Evolutionary conservation across 2,329 filamentous ascomycete species (phyloP).

Genomic region (Cercospora beticola): DNA sequence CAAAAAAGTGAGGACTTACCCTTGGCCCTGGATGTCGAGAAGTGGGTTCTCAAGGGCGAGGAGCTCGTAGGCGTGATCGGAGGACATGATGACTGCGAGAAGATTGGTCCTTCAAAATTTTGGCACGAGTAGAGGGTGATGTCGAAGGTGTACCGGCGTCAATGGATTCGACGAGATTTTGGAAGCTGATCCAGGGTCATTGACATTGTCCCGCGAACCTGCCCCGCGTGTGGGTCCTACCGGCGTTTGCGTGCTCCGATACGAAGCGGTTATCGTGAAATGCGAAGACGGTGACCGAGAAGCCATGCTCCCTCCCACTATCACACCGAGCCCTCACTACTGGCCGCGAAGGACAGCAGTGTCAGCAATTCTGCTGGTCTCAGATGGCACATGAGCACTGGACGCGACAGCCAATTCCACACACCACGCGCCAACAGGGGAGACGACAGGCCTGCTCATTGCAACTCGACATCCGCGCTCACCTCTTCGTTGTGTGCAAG

Average conservation of each 20-base stretch:
- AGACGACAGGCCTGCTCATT: not conserved
- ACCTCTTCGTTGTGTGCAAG: not conserved
- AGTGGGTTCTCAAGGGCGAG: conserved; percentile 96
- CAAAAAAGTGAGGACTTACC: conserved; percentile 46
- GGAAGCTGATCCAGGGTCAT: not conserved
- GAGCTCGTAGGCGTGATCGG: conserved; percentile 69
- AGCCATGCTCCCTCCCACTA: not conserved
- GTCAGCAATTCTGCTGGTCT: not conserved
- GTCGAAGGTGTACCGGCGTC: not conserved
- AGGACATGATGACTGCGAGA: conserved; percentile 4
- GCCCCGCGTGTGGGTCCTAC: not conserved
- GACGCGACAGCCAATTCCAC: not conserved
- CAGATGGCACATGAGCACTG: not conserved
- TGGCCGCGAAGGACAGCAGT: not conserved
- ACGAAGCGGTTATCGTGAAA: not conserved
- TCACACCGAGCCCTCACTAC: not conserved
- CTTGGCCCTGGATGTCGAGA: conserved; percentile 88
- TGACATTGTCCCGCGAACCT: not conserved
- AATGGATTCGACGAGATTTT: conserved; percentile 4
- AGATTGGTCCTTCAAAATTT: not conserved
- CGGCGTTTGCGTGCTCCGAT: conserved; percentile 2
- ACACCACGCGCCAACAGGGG: not conserved
- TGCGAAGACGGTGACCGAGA: not conserved
- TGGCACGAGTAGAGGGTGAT: not conserved
- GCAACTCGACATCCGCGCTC: not conserved